Evolutionary conservation across 2,329 filamentous ascomycete genomes (phyloP).

Genomic region (Aspergillus uvarum): DNA sequence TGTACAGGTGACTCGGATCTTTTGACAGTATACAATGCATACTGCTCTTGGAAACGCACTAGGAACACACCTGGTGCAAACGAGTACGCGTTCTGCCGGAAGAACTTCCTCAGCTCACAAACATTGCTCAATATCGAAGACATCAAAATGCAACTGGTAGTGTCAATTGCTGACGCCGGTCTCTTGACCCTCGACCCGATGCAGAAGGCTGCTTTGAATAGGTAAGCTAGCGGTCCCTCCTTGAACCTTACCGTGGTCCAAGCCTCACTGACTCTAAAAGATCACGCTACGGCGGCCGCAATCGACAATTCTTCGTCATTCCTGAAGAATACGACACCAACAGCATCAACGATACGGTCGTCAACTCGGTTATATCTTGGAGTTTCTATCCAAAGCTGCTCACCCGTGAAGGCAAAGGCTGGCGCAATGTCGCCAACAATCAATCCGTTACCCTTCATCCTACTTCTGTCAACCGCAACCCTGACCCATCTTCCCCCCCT

Average conservation of each 20-base stretch:
- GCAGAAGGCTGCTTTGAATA: constrained; percentile 68
- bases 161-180: constrained; percentile 80
- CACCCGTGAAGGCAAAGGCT: constrained; percentile 77
- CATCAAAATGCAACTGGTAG: constrained; percentile 85
- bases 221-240: constrained; percentile 39
- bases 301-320: constrained; percentile 78
- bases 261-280: constrained; percentile 27
- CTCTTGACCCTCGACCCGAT: constrained; percentile 73
- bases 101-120: constrained; percentile 89
- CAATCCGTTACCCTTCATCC: constrained; percentile 85
- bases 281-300: constrained; percentile 62
- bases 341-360: constrained; percentile 75
- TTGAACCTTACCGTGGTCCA: neutral
- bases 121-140: constrained; percentile 92
- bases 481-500: constrained; percentile 24
- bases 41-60: constrained; percentile 80
- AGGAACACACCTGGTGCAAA: constrained; percentile 69
- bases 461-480: constrained; percentile 79
- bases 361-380: constrained; percentile 82
- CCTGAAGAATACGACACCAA: constrained; percentile 73
- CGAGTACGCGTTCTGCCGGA: constrained; percentile 88
- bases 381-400: constrained; percentile 95
- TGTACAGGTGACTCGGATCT: constrained; percentile 76
- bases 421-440: constrained; percentile 90
- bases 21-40: constrained; percentile 91